Base-by-base conservation (phyloP, 73 alveolate genomes). In the Uronychia binucleata region DNA sequence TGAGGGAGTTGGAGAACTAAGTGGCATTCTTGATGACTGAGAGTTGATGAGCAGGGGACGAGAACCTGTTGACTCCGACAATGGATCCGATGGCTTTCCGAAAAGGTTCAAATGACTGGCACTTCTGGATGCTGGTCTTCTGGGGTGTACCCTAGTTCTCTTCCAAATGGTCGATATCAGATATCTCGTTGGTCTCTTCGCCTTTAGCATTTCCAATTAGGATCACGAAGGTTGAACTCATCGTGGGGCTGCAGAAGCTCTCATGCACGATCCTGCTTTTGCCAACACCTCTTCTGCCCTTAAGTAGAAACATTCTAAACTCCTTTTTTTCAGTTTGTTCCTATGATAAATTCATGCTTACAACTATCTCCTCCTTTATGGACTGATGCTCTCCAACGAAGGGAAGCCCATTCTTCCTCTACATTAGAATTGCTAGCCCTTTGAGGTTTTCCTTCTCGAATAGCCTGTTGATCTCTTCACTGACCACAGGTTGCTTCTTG, bases 21-120 rank as follows among this genome's bases (percentile, higher is more conserved):
- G 86, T 79, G 13, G 86, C 86, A 46, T 57, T 57, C 30, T 79
- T 79, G 58, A 79, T 79, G 59, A 34, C 57, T 35, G 86, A 79
- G 14, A 79, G 78, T 79, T 79, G 78, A 30, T 79, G 78, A 33
- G 86, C 86, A 1, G 86, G 86, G 0, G 86, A 79, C 5, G 86
- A 79, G 28, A 79, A 79, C 28, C 30, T 75, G 57, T 79, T 79
- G 58, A 79, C 58, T 28, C 86, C 86, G 28, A 79, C 86, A 14
- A 79, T 79, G 0, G 34, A 33, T 28, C 86, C 86, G 8, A 79
- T 79, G 1, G 86, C 86, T 46, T 57, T 79, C 14, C 86, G 0
- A 27, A 79, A 33, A 26, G 86, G 86, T 33, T 79, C 86, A 79
- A 79, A 79, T 1, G 86, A 75, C 28, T 79, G 86, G 28, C 86